Percentiles rank a stretch among this genome's conserved stretches.
Evolutionary conservation across 2,329 filamentous ascomycete species (phyloP).

Genomic region (Septoria petroselini): DNA sequence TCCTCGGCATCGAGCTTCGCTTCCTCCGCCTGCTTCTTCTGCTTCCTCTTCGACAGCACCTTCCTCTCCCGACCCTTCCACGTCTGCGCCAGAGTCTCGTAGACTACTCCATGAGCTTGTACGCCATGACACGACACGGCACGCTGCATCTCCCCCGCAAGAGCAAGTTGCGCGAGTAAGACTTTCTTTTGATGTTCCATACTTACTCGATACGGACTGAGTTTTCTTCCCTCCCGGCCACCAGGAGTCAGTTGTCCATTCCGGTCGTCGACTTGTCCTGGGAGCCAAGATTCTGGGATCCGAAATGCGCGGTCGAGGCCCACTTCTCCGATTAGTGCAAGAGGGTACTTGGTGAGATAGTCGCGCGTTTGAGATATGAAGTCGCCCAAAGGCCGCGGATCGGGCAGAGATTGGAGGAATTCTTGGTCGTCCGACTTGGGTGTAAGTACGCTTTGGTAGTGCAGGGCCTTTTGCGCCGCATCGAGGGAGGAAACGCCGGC

Average conservation of each 20-base stretch:
- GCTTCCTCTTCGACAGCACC: constrained; percentile 59
- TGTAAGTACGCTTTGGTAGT: constrained; percentile 66
- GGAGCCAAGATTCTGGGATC: constrained; percentile 60
- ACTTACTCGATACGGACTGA: constrained; percentile 66
- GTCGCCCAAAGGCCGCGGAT: constrained; percentile 57
- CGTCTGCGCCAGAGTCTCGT: constrained; percentile 60
- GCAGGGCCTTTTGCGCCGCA: constrained; percentile 49
- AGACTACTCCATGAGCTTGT: constrained; percentile 69
- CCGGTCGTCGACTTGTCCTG: constrained; percentile 41
- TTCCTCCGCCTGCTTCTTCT: constrained; percentile 31
- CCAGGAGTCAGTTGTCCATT: constrained; percentile 61
- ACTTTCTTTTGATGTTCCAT: constrained; percentile 67
- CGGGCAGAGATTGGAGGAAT: constrained; percentile 56
- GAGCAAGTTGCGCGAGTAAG: constrained; percentile 63
- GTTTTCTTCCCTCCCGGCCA: constrained; percentile 63
- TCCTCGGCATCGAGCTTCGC: constrained; percentile 18
- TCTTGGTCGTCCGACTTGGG: constrained; percentile 52
- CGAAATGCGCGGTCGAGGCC: constrained; percentile 75
- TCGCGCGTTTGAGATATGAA: constrained; percentile 57
- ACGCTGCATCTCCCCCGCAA: constrained; percentile 65
- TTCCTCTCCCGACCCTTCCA: constrained; percentile 70
- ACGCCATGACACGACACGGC: constrained; percentile 71
- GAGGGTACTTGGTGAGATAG: constrained; percentile 57
- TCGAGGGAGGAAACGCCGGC: constrained; percentile 35
- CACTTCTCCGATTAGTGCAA: constrained; percentile 71